Evolutionary conservation across 257 asterid species (phyloP).

Genomic region (Primulina tabacum): DNA sequence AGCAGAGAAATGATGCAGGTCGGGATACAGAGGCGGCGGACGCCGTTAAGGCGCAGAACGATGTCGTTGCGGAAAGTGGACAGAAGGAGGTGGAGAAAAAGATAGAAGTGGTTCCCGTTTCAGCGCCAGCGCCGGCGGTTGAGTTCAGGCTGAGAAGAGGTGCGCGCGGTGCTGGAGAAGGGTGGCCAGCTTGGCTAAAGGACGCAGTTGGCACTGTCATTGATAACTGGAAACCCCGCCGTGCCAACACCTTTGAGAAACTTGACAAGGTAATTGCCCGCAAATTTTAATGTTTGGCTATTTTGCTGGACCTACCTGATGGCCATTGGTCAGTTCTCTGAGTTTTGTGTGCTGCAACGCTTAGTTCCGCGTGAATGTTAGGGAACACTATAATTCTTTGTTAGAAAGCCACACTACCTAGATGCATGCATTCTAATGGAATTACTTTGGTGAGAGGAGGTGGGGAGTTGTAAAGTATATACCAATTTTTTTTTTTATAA

Average conservation of each 20-base stretch:
- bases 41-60: conserved; percentile 16
- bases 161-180: conserved; percentile 35
- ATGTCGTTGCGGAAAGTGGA: conserved; percentile 1
- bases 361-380: not conserved
- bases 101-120: conserved; percentile 29
- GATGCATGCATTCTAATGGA: not conserved
- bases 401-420: not conserved
- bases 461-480: not conserved
- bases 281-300: not conserved
- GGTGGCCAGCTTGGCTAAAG: conserved; percentile 85
- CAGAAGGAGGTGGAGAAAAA: conserved; percentile 22
- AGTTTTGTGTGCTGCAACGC: not conserved
- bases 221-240: conserved; percentile 81
- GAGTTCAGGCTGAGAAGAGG: conserved; percentile 35
- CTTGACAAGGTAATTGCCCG: conserved; percentile 60
- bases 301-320: not conserved
- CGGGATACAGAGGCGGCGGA: conserved; percentile 21
- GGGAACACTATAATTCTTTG: conserved; percentile 8
- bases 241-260: conserved; percentile 83
- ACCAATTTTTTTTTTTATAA: too few species aligned
- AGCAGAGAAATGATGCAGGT: conserved; percentile 1
- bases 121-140: conserved; percentile 21
- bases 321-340: not conserved
- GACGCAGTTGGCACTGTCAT: conserved; percentile 77
- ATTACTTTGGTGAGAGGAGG: not conserved